Base-by-base conservation (phyloP, 2,329 filamentous ascomycete genomes). In the Claviceps sp. region DNA sequence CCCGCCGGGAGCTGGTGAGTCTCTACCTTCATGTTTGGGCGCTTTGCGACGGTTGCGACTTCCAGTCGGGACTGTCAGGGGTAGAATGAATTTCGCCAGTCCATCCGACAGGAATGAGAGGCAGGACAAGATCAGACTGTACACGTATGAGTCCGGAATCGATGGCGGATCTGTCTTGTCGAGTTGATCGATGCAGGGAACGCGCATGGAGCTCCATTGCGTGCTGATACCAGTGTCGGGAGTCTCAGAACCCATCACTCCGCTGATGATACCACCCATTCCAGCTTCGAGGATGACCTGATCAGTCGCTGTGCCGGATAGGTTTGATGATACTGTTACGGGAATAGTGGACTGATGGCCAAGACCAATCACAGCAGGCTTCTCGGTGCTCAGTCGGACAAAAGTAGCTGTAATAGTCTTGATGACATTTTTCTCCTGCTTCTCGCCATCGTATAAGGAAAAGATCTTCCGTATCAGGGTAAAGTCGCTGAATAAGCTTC, bases 81-180 rank as follows among this genome's bases (percentile, higher is more conserved):
- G 93, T 14, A 98, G 75, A 47, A 97, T 85, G 58, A 95, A 95
- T 64, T 91, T 95, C 34, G 91, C 93, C 18, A 98, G 73, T 2
- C 88, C 89, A 62, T 98, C 93, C 0, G 91, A 95, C 48, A 98
- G 78, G 1, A 84, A 88, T 45, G 86, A 91, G 54, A 98, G 85
- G 62, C 91, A 97, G 2, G 87, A 85, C 43, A 98, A 70, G 1
- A 91, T 86, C 47, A 98, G 73, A 56, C 86, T 88, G 68, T 96
- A 97, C 7, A 95, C 78, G 61, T 98, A 98, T 0, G 93, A 95
- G 55, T 96, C 91, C 0, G 93, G 93, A 22, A 95, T 79, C 0
- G 73, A 60, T 4, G 91, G 89, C 0, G 91, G 78, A 47, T 95
- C 90, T 0, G 82, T 79, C 66, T 97, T 98, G 69, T 98, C 93